Base-by-base conservation (phyloP, 129 eudicot species). In the Arctium minus region DNA sequence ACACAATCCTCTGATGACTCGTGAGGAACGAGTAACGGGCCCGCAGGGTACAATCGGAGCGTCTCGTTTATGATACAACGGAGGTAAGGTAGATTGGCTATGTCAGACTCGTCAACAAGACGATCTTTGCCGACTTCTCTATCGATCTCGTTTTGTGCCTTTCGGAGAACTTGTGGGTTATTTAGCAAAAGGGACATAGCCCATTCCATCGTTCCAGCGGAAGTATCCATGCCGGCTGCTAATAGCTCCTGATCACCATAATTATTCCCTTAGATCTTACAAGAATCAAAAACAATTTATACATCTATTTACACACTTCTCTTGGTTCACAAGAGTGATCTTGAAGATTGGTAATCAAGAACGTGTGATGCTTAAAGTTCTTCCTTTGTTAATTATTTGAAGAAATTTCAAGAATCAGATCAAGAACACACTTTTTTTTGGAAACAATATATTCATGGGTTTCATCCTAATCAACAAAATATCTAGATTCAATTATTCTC, bases 171-270 rank as follows among this genome's bases (percentile, higher is more conserved):
- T 12, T 60, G 39, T 0, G 90, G 89, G 65, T 86, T 73, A 81
- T 87, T 85, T 11, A 89, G 73, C 36, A 89, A 10, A 84, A 81
- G 83, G 0, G 84, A 53, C 29, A 87, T 13, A 7, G 78, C 86
- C 89, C 90, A 87, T 56, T 89, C 89, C 84, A 85, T 79, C 1
- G 90, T 87, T 56, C 77, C 81, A 3, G 84, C n/a, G 2, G 93
- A 85, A 10, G 86, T 85, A 17, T 87, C 90, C 1, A 72, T 82
- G 33, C 93, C 89, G 0, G 89, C 89, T 77, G 78, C 0, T 73
- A 91, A 42, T 30, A 90, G 8, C 11, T 62, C 76, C 90, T 84
- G 42, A 17, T 12, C 78, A 44, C 22, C 39, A 2, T 3, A 39
- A 33, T 56, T 4, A 79, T 67, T 15, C 15, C 1, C 1, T 79